Percentiles rank a stretch among this genome's conserved stretches.
These are phyloP conservation scores for Pythium pyrilobum DNA, from an alignment of 352 stramenopile species.

Conservation along the genomic window DNA sequence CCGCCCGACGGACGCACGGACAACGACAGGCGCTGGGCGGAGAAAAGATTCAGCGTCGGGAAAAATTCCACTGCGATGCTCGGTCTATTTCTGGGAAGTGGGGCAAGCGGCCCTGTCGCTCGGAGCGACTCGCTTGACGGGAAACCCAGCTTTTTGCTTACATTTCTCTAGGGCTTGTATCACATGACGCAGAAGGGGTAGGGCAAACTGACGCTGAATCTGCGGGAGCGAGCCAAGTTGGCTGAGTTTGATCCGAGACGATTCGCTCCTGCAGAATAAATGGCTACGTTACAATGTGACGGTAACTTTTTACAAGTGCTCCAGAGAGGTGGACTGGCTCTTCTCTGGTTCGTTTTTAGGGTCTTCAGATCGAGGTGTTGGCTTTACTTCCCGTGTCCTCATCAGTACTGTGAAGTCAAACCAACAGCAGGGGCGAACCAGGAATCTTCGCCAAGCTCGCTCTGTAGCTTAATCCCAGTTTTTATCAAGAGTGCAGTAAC, in stretches of 20 bases:
- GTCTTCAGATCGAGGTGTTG: too few relatives aligned
- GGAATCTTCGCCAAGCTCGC: too few relatives aligned
- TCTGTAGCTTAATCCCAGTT: too few relatives aligned
- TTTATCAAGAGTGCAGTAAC: not conserved
- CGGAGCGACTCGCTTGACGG: not conserved
- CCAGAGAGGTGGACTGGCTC: constrained; percentile 15
- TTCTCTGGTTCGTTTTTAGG: too few relatives aligned
- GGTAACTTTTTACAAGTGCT: not conserved
- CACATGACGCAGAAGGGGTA: constrained; percentile 17
- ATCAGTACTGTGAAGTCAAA: not conserved
- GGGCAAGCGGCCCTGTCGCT: constrained; percentile 11
- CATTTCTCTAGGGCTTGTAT: not conserved
- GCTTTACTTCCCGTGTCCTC: too few relatives aligned
- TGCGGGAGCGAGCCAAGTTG: not conserved
- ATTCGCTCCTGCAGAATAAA: too few relatives aligned
- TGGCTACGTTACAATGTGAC: constrained; percentile 16
- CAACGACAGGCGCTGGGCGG: constrained; percentile 1
- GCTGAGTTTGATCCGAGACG: constrained; percentile 12
- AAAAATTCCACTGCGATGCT: not conserved
- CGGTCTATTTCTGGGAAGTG: constrained; percentile 6
- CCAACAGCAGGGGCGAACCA: too few relatives aligned
- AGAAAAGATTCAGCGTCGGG: not conserved
- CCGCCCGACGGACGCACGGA: not conserved
- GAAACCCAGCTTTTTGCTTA: not conserved
- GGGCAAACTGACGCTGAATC: constrained; percentile 5